Evolutionary conservation across 2,329 filamentous ascomycete genomes (phyloP).

Genomic region (Pseudogymnoascus sp.): DNA sequence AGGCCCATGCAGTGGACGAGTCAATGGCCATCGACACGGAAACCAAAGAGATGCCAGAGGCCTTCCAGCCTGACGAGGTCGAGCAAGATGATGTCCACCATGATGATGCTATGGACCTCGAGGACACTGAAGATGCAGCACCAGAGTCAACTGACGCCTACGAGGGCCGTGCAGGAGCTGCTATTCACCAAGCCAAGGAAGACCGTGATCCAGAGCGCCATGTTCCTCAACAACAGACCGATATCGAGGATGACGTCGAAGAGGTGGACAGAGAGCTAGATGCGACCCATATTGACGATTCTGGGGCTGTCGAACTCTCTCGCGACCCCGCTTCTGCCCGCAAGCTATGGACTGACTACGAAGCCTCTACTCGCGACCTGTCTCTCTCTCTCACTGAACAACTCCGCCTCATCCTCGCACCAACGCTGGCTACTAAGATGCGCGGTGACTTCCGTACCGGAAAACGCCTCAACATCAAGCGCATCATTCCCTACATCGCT

Average conservation of each 20-base stretch:
- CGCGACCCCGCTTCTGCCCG: conserved; percentile 53
- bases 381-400: conserved; percentile 89
- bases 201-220: conserved; percentile 36
- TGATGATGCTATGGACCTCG: conserved; percentile 36
- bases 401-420: conserved; percentile 87
- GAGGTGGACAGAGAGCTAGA: conserved; percentile 53
- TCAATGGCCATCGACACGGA: conserved; percentile 77
- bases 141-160: conserved; percentile 42
- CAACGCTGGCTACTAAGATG: conserved; percentile 91
- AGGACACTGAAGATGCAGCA: conserved; percentile 33
- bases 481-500: conserved; percentile 98
- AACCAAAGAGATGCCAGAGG: conserved; percentile 51
- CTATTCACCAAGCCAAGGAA: conserved; percentile 40
- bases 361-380: conserved; percentile 74
- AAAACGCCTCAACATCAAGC: conserved; percentile 97
- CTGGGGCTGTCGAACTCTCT: conserved; percentile 14
- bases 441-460: conserved; percentile 95
- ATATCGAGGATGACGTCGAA: conserved; percentile 32
- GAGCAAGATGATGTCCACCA: conserved; percentile 42
- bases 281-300: conserved; percentile 57
- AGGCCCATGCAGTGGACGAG: conserved; percentile 78
- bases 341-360: conserved; percentile 76
- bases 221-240: conserved; percentile 27
- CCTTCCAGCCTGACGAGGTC: conserved; percentile 34
- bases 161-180: conserved; percentile 52